phyloP scores from a whole-genome alignment of 129 eudicot genomes.

The Erigeron canadensis region DNA sequence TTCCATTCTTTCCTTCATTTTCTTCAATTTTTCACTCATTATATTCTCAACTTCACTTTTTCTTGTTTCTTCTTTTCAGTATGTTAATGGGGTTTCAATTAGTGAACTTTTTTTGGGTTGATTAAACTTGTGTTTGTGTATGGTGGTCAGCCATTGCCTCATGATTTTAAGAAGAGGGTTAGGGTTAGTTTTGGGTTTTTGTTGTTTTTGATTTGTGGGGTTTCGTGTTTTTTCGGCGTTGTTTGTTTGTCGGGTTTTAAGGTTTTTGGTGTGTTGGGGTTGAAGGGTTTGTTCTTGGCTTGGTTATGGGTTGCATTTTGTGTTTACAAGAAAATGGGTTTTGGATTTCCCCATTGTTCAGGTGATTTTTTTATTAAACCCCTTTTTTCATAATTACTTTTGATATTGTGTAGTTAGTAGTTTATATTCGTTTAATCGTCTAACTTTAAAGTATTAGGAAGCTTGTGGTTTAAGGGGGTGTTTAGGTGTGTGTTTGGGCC shows the following conservation, averaged over 20 bases:
- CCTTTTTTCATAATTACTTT: background rate
- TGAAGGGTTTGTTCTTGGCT: slow-evolving; percentile 64
- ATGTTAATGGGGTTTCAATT: slow-evolving; percentile 46
- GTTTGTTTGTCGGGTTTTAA: slow-evolving; percentile 43
- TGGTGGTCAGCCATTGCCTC: slow-evolving; percentile 31
- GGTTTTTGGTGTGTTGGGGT: slow-evolving; percentile 40
- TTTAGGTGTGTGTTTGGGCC: no score
- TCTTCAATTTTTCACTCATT: slow-evolving; percentile 60
- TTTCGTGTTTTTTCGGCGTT: slow-evolving; percentile 48
- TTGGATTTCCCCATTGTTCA: slow-evolving; percentile 82
- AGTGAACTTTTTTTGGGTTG: slow-evolving; percentile 38
- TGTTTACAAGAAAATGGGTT: slow-evolving; percentile 59
- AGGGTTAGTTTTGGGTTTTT: slow-evolving; percentile 44
- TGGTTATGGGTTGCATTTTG: slow-evolving; percentile 54
- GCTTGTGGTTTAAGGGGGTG: no score
- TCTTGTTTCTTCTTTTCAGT: slow-evolving; percentile 56
- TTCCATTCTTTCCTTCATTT: slow-evolving; percentile 28
- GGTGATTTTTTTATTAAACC: slow-evolving; percentile 30
- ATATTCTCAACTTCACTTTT: slow-evolving; percentile 48
- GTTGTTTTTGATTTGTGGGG: slow-evolving; percentile 38
- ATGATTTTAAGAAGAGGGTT: slow-evolving; percentile 41
- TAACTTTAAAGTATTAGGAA: no score
- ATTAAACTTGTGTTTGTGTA: slow-evolving; percentile 44
- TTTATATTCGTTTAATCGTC: no score
- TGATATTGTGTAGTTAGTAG: no score